phyloP scores from a whole-genome alignment of 2,329 filamentous ascomycete genomes.

The Fusarium scirpi region DNA sequence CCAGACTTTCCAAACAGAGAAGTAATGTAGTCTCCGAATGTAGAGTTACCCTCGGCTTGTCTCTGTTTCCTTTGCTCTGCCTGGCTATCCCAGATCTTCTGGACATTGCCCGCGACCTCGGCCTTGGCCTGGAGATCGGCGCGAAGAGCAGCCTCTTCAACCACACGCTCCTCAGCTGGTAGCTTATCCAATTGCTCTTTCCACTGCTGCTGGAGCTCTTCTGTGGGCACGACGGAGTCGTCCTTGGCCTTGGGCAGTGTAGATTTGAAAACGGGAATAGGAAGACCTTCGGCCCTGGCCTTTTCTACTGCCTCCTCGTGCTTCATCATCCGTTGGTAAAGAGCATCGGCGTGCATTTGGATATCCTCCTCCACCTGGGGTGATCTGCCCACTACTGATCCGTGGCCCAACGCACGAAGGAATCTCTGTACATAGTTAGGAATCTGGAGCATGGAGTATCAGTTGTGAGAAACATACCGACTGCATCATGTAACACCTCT shows the following conservation, averaged over 20 bases:
- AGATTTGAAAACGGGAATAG: slow-evolving; percentile 69
- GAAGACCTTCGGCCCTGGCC: slow-evolving; percentile 71
- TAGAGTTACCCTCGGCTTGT: slow-evolving; percentile 50
- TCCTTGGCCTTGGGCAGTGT: slow-evolving; percentile 58
- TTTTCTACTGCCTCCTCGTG: slow-evolving; percentile 82
- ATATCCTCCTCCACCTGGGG: slow-evolving; percentile 83
- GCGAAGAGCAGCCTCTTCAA: slow-evolving; percentile 73
- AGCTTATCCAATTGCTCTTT: slow-evolving; percentile 69
- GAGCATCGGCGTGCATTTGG: slow-evolving; percentile 92
- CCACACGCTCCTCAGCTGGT: slow-evolving; percentile 66
- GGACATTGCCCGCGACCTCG: slow-evolving; percentile 70
- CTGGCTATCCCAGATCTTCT: slow-evolving; percentile 56
- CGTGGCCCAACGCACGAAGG: slow-evolving; percentile 89
- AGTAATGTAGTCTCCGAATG: slow-evolving; percentile 48
- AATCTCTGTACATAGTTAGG: slow-evolving; percentile 72
- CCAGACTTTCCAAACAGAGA: slow-evolving; percentile 47
- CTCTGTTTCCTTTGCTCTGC: slow-evolving; percentile 67
- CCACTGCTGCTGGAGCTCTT: slow-evolving; percentile 64
- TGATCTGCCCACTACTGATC: slow-evolving; percentile 73
- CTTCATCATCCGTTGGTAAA: slow-evolving; percentile 88
- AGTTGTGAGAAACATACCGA: slow-evolving; percentile 61
- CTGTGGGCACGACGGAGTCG: slow-evolving; percentile 49
- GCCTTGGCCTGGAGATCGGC: slow-evolving; percentile 72
- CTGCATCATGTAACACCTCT: slow-evolving; percentile 91
- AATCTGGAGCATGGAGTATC: neutral